Percentiles rank a stretch among this genome's conserved stretches.
phyloP scores from a whole-genome alignment of 176 grass and related monocot genomes.

The Ananas comosus region DNA sequence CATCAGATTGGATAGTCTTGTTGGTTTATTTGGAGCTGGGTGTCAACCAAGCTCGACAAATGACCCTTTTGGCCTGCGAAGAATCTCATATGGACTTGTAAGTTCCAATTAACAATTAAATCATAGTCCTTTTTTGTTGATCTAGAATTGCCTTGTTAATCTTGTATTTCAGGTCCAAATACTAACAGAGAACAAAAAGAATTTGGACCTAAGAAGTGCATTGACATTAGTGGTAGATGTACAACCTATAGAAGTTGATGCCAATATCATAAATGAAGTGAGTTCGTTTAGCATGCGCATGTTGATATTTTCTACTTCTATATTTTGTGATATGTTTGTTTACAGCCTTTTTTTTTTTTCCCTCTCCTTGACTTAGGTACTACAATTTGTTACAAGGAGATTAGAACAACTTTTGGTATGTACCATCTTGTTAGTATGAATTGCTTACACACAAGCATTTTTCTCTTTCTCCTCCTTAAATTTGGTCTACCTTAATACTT shows the following conservation, averaged over 20 bases:
- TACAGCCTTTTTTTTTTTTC: conserved; percentile 17
- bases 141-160: conserved; percentile 24
- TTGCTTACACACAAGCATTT: background rate
- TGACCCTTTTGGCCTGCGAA: conserved; percentile 85
- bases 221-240: conserved; percentile 54
- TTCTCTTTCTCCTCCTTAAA: background rate
- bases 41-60: conserved; percentile 92
- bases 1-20: conserved; percentile 82
- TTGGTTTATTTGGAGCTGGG: conserved; percentile 96
- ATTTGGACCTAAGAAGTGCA: conserved; percentile 61
- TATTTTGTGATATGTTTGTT: conserved; percentile 6
- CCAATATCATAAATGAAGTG: conserved; percentile 54
- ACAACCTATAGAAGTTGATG: conserved; percentile 59
- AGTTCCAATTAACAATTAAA: conserved; percentile 25
- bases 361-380: conserved; percentile 47
- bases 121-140: conserved; percentile 14
- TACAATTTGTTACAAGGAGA: conserved; percentile 81
- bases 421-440: conserved; percentile 6
- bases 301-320: background rate
- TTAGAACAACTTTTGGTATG: conserved; percentile 93
- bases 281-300: conserved; percentile 19
- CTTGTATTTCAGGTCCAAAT: conserved; percentile 63
- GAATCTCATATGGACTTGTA: conserved; percentile 86
- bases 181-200: conserved; percentile 88
- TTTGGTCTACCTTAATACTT: conserved; percentile 5